phyloP scores from a whole-genome alignment of 2,329 filamentous ascomycete species.

The Dothideomycetidae sp. region DNA sequence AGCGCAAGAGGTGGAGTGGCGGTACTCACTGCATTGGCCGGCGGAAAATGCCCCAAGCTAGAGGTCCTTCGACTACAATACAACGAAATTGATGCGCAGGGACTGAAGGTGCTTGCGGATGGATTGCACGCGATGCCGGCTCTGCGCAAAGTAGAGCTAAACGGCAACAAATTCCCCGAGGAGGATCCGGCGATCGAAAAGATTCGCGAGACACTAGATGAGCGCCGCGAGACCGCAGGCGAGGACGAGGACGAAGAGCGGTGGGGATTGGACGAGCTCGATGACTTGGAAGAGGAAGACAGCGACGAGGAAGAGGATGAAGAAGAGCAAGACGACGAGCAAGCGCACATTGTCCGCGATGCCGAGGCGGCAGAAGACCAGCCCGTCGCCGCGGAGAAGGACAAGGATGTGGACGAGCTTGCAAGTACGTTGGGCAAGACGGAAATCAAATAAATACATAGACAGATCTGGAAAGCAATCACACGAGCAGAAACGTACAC shows the following conservation, averaged over 20 bases:
- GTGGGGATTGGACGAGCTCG: slow-evolving; percentile 75
- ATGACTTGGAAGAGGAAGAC: slow-evolving; percentile 65
- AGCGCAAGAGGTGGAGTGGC: slow-evolving; percentile 61
- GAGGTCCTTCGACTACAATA: slow-evolving; percentile 75
- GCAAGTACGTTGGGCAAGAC: slow-evolving; percentile 65
- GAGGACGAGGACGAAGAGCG: slow-evolving; percentile 54
- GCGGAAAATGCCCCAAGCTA: slow-evolving; percentile 64
- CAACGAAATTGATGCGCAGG: slow-evolving; percentile 78
- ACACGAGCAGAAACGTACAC: no score
- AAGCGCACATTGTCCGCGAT: slow-evolving; percentile 55
- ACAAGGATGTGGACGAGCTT: slow-evolving; percentile 68
- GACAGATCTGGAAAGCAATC: no score
- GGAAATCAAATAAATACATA: slow-evolving; percentile 21
- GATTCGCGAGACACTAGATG: slow-evolving; percentile 52
- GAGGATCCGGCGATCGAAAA: slow-evolving; percentile 59
- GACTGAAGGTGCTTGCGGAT: slow-evolving; percentile 52
- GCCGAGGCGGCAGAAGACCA: slow-evolving; percentile 60
- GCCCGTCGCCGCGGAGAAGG: slow-evolving; percentile 54
- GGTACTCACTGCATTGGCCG: slow-evolving; percentile 56
- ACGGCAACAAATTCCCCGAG: slow-evolving; percentile 88
- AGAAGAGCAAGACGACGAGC: slow-evolving; percentile 39
- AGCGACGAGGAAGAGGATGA: slow-evolving; percentile 55
- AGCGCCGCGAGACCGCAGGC: slow-evolving; percentile 35
- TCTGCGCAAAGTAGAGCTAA: slow-evolving; percentile 77
- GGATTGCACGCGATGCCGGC: slow-evolving; percentile 44